A percentile compares a stretch with the other conserved stretches of the same genome.
These are phyloP conservation scores for Seiridium unicorne DNA, from an alignment of 2,329 filamentous ascomycete species.

Conservation along the genomic window DNA sequence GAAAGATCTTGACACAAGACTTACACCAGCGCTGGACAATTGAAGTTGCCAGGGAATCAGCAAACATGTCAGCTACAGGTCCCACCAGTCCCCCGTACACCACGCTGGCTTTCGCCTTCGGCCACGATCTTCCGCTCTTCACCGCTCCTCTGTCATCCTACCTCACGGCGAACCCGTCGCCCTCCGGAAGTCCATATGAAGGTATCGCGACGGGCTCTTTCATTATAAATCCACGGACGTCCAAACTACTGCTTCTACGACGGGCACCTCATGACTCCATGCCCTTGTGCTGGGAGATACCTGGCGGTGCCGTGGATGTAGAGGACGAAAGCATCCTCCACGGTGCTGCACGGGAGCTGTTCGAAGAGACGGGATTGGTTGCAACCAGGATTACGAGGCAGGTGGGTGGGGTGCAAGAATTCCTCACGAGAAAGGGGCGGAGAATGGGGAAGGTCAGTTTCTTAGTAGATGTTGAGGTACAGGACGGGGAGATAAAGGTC, in stretches of 20 bases:
- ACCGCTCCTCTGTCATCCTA: constrained; percentile 17
- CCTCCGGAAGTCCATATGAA: constrained; percentile 9
- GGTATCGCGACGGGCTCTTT: constrained; percentile 25
- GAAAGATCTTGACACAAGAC: too few species aligned
- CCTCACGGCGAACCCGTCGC: constrained; percentile 14
- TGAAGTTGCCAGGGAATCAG: too few species aligned
- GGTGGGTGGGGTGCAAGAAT: constrained; percentile 18
- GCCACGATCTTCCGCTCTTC: constrained; percentile 19
- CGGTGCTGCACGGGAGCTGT: constrained; percentile 36
- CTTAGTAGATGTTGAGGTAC: constrained; percentile 20
- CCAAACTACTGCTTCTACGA: constrained; percentile 36
- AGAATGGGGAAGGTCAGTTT: constrained; percentile 27
- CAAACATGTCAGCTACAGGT: neutral
- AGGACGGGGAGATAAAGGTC: constrained; percentile 17
- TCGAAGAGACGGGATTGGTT: constrained; percentile 37
- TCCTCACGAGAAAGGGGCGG: constrained; percentile 15
- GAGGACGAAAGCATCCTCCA: constrained; percentile 36
- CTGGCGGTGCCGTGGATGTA: constrained; percentile 36
- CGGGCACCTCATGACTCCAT: constrained; percentile 33
- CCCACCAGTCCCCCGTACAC: neutral
- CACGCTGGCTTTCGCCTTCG: constrained; percentile 16
- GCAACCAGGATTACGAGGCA: constrained; percentile 15
- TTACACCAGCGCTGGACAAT: too few species aligned
- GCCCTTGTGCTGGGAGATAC: constrained; percentile 39
- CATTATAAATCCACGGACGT: constrained; percentile 20